Evolutionary conservation across 352 stramenopile genomes (phyloP), one percentile per base, ranked within the genome.

Genomic region (Lagenidium giganteum): DNA sequence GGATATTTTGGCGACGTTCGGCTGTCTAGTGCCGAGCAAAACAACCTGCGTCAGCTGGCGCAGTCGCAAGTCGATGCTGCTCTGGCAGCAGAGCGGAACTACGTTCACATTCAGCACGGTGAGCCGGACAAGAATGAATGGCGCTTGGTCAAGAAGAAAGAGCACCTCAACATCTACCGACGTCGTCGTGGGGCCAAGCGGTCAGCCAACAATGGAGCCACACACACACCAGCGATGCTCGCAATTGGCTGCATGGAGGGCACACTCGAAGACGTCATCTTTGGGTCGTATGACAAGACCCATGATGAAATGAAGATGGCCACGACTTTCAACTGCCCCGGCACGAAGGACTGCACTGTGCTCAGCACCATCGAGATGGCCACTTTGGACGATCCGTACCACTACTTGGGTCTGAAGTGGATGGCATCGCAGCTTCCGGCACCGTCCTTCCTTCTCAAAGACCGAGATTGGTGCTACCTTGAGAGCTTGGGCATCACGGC

Each of bases 351-450:
- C 46, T 74, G 58, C 33, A 48, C 56, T 6, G 35, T 79, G 33
- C 53, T 83, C 5, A 48, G 49, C 21, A 73, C 54, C 18, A 34
- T 83, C 27, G 67, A 80, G 30, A 35, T 64, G 9, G 65, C 61
- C 13, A 61, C 57, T 13, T 44, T 50, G 1, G 39, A 55, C 0
- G 57, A 79, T n/a, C 71, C 68, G 23, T 64, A 81, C 30, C 63
- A 76, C 22, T 81, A 65, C 39, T 20, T 83, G 11, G 68, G 68
- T 3, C 42, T 83, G 25, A 81, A 81, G 39, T 82, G 71, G 71
- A 50, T 57, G 5, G 34, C 73, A 17, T 65, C 64, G 26, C 60
- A 77, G 36, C 51, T 71, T 6, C 59, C 65, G n/a, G n/a, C n/a
- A n/a, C 28, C 21, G 45, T 32, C 42, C 5, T 14, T 27, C n/a